Evolutionary conservation across 257 asterid species (phyloP).

Genomic region (Lycium barbarum): DNA sequence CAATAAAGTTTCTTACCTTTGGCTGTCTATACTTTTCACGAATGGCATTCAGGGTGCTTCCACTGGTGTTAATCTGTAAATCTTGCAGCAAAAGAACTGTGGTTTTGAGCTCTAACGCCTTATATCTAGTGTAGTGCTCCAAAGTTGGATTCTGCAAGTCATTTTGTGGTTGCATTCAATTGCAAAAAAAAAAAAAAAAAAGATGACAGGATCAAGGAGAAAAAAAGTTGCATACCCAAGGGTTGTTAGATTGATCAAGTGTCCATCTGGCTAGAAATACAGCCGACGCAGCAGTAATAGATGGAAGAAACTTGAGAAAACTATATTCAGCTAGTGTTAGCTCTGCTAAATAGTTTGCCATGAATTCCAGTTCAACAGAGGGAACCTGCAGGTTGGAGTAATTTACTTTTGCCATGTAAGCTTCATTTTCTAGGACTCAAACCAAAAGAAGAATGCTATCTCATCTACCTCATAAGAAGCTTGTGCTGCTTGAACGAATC

Average conservation of each 20-base stretch:
- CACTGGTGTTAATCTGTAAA: constrained; percentile 64
- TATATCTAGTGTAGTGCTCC: constrained; percentile 80
- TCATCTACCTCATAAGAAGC: constrained; percentile 69
- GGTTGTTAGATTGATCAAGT: constrained; percentile 88
- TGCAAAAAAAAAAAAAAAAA: neutral
- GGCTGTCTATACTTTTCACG: constrained; percentile 87
- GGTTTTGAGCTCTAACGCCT: constrained; percentile 57
- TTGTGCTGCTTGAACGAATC: constrained; percentile 98
- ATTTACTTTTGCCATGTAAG: constrained; percentile 24
- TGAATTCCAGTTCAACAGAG: constrained; percentile 86
- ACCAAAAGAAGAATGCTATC: constrained; percentile 24
- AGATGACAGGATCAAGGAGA: constrained; percentile 28
- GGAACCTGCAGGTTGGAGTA: constrained; percentile 68
- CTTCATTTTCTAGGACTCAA: constrained; percentile 18
- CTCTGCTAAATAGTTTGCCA: constrained; percentile 95
- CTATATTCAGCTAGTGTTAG: constrained; percentile 76
- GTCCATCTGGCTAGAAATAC: constrained; percentile 97
- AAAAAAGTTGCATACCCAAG: constrained; percentile 75
- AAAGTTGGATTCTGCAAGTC: constrained; percentile 80
- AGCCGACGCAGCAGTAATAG: constrained; percentile 90
- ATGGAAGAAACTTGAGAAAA: constrained; percentile 87
- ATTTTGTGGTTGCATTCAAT: constrained; percentile 23
- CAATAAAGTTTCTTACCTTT: constrained; percentile 55
- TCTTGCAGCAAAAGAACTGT: constrained; percentile 71
- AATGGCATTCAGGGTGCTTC: constrained; percentile 58